A percentile compares a stretch with the other conserved stretches of the same genome.
Evolutionary conservation across 2,329 filamentous ascomycete species (phyloP).

Genomic region (Blastomyces percursus): DNA sequence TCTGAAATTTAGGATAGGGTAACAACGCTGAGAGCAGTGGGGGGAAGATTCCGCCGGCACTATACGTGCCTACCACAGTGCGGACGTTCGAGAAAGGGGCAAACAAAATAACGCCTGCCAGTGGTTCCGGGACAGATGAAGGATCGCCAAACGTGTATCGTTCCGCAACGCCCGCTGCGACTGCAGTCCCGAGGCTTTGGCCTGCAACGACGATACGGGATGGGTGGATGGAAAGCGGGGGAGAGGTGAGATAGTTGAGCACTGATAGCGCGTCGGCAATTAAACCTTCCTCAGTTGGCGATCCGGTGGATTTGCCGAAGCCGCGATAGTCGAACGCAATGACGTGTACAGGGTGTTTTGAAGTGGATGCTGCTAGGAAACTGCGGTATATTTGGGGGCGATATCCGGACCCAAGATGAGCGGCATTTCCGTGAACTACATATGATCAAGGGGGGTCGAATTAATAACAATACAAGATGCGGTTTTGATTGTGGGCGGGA

Average conservation of each 20-base stretch:
- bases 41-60: conserved; percentile 65
- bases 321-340: conserved; percentile 87
- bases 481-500: conserved; percentile 9
- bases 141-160: conserved; percentile 47
- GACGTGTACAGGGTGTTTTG: conserved; percentile 55
- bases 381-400: conserved; percentile 68
- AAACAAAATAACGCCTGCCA: conserved; percentile 69
- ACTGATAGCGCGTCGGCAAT: conserved; percentile 66
- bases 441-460: conserved; percentile 5
- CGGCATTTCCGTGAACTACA: conserved; percentile 56
- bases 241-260: conserved; percentile 50
- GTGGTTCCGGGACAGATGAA: conserved; percentile 44
- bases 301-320: conserved; percentile 70
- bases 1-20: conserved; percentile 53
- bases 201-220: conserved; percentile 69
- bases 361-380: conserved; percentile 58
- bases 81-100: conserved; percentile 68
- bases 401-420: conserved; percentile 67
- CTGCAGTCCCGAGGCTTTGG: conserved; percentile 80
- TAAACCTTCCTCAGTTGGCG: conserved; percentile 67
- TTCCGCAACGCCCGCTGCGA: conserved; percentile 63
- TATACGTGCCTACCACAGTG: conserved; percentile 63
- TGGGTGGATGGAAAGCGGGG: conserved; percentile 55
- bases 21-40: conserved; percentile 62
- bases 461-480: conserved; percentile 7